Conservation (phyloP, 179 eudicot species). For the Nepenthes alata region DNA sequence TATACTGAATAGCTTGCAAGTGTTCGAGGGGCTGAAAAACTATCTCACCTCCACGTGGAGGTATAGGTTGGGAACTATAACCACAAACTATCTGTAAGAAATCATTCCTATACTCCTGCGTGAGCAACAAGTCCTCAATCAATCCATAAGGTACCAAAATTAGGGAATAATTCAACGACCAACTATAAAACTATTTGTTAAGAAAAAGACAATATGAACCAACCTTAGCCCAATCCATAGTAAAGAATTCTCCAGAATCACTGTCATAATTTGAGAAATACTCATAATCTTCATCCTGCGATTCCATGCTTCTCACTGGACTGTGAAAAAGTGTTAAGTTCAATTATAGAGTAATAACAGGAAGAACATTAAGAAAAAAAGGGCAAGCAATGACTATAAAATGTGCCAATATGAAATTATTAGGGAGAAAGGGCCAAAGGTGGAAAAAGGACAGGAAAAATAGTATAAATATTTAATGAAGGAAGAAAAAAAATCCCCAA, state of each 20-base stretch:
- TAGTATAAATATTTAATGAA: neutral
- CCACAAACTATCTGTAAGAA: slow-evolving; percentile 67
- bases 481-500: too few relatives aligned
- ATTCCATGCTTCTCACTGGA: slow-evolving; percentile 57
- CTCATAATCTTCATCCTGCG: slow-evolving; percentile 61
- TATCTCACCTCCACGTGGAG: slow-evolving; percentile 59
- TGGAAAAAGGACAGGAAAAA: neutral
- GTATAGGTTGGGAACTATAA: slow-evolving; percentile 57
- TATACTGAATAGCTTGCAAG: slow-evolving; percentile 59
- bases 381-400: slow-evolving; percentile 1
- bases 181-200: neutral
- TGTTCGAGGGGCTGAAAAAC: slow-evolving; percentile 87
- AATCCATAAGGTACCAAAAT: neutral
- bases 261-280: slow-evolving; percentile 24
- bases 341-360: slow-evolving; percentile 5
- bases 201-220: slow-evolving; percentile 18
- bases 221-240: slow-evolving; percentile 88
- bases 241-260: slow-evolving; percentile 47
- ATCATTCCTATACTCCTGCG: slow-evolving; percentile 73
- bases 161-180: neutral
- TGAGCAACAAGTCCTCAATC: slow-evolving; percentile 5
- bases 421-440: neutral
- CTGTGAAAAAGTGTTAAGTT: slow-evolving; percentile 37
- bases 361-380: neutral
- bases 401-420: neutral